Evolutionary conservation across 176 grass and related monocot species (phyloP), one percentile per base, ranked within the genome.

Genomic region (Phyllostachys edulis): DNA sequence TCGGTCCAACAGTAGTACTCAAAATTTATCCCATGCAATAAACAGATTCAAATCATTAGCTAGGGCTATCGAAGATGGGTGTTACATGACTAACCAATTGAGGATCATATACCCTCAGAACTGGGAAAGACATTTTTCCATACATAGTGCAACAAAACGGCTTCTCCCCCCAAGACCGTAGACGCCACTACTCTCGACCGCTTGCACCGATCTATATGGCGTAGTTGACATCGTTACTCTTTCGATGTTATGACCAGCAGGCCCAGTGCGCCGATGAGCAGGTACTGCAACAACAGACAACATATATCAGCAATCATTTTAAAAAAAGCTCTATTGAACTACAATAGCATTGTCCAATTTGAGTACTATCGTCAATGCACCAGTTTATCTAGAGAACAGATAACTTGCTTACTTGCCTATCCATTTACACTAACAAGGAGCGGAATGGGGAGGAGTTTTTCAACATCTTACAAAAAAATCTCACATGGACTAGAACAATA

Each of bases 221-320:
- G 63, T 13, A 10, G 29, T n/a, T 0, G 6, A 27, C 13, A 55
- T 73, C 32, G 73, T 87, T 80, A 92, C 17, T 97, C 91, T 84
- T 88, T 97, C 0, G 82, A 94, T 14, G 89, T 88, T 72, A 97
- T 75, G 34, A 97, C 87, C 64, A 97, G 71, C 41, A 97, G 64
- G 13, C 88, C 90, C 5, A 97, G 85, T 13, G 80, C 92, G 3
- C 94, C 94, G 7, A 97, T 90, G 5, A 97, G 83, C 74, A 94
- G 83, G 81, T 90, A 92, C 94, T 97, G 92, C 83, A 92, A 45
- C 75, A 54, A 70, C 64, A 83, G 14, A 41, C 63, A 69, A 37
- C 50, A 56, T 80, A 80, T 18, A 41, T 59, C 23, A 63, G 32
- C 59, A 39, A 66, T 51, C 40, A 45, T 36, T 24, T 41, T 21